Evolutionary conservation across 2,329 filamentous ascomycete species (phyloP).

Genomic region (Exophiala sp.): DNA sequence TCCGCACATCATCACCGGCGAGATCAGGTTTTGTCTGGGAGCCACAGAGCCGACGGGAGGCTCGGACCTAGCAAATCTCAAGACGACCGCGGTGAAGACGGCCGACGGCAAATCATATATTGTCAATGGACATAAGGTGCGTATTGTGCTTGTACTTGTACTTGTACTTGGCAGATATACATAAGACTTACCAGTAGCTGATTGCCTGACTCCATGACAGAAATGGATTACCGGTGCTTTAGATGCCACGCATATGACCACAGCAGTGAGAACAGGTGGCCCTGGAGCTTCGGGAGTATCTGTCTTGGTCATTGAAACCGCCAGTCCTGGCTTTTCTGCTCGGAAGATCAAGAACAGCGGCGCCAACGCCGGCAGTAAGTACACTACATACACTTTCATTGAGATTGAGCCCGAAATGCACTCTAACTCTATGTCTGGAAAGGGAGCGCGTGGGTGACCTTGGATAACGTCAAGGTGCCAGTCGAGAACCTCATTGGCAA

Average conservation of each 20-base stretch:
- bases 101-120: slow-evolving; percentile 45
- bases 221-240: slow-evolving; percentile 99
- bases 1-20: slow-evolving; percentile 59
- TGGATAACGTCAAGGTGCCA: slow-evolving; percentile 67
- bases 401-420: too few species aligned
- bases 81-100: slow-evolving; percentile 54
- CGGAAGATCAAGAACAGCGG: slow-evolving; percentile 56
- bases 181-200: too few species aligned
- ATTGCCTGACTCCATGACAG: slow-evolving; percentile 42
- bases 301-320: slow-evolving; percentile 63
- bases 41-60: slow-evolving; percentile 72
- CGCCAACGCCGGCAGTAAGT: slow-evolving; percentile 30
- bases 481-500: slow-evolving; percentile 61
- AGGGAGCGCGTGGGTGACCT: slow-evolving; percentile 67
- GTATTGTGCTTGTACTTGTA: too few species aligned
- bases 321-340: slow-evolving; percentile 66
- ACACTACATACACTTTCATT: too few species aligned
- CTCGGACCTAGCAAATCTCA: slow-evolving; percentile 59
- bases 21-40: slow-evolving; percentile 64
- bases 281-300: slow-evolving; percentile 62
- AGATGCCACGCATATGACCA: slow-evolving; percentile 95
- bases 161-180: too few species aligned
- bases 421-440: slow-evolving; percentile 50
- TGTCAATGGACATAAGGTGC: slow-evolving; percentile 75
- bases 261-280: slow-evolving; percentile 77